Percentiles rank a stretch among this genome's conserved stretches.
Conservation (phyloP, 2,329 filamentous ascomycete genomes). For the Cadophora sp. region DNA sequence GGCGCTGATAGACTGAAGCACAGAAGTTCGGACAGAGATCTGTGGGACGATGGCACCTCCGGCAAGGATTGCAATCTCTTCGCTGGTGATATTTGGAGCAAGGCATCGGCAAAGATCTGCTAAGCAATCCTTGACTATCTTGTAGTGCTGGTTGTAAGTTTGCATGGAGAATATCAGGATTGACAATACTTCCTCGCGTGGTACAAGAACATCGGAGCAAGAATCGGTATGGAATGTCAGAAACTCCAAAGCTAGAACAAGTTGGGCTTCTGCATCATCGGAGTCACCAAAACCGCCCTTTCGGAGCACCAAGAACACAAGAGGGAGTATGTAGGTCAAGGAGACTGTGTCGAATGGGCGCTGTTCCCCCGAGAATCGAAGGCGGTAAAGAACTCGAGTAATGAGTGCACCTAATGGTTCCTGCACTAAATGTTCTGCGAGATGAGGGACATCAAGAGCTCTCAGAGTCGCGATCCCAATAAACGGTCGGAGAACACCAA, state of each 20-base stretch:
- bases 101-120: slow-evolving; percentile 85
- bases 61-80: slow-evolving; percentile 79
- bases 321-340: slow-evolving; percentile 83
- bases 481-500: slow-evolving; percentile 80
- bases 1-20: slow-evolving; percentile 87
- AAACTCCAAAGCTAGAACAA: slow-evolving; percentile 88
- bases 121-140: slow-evolving; percentile 91
- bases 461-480: slow-evolving; percentile 88
- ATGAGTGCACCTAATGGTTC: slow-evolving; percentile 86
- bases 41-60: slow-evolving; percentile 82
- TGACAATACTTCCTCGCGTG: slow-evolving; percentile 75
- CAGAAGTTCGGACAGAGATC: slow-evolving; percentile 79
- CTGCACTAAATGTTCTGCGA: slow-evolving; percentile 74
- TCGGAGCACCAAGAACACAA: slow-evolving; percentile 79
- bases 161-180: slow-evolving; percentile 84
- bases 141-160: slow-evolving; percentile 90
- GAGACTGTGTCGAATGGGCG: slow-evolving; percentile 91
- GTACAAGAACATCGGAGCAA: slow-evolving; percentile 77
- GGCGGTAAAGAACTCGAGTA: slow-evolving; percentile 86
- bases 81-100: slow-evolving; percentile 76
- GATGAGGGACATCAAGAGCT: slow-evolving; percentile 73
- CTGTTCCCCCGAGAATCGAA: slow-evolving; percentile 91
- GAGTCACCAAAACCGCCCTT: slow-evolving; percentile 78
- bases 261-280: slow-evolving; percentile 88
- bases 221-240: slow-evolving; percentile 86